Evolutionary conservation across 1,284 basidiomycete genomes (phyloP).

Genomic region (Inonotus hispidus): DNA sequence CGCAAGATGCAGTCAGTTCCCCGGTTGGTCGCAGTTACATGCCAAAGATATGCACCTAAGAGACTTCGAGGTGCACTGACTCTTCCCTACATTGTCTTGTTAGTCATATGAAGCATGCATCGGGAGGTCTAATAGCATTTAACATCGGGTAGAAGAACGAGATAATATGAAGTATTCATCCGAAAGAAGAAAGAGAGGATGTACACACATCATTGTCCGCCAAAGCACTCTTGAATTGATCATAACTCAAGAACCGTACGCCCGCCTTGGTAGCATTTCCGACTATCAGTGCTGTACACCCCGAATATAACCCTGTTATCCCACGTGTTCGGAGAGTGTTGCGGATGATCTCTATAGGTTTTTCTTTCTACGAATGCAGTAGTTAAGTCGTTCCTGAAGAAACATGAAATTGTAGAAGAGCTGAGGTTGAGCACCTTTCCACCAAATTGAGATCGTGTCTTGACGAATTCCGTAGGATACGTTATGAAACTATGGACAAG

Average conservation of each 20-base stretch:
- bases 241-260: conserved; percentile 93
- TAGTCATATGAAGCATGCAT: not conserved
- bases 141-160: too few relatives aligned
- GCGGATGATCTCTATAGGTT: conserved; percentile 63
- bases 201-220: conserved; percentile 72
- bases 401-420: not conserved
- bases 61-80: conserved; percentile 81
- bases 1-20: not conserved
- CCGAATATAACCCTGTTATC: conserved; percentile 76
- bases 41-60: conserved; percentile 48
- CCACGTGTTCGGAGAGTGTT: conserved; percentile 72
- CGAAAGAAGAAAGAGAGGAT: not conserved
- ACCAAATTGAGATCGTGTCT: conserved; percentile 78
- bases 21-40: conserved; percentile 6
- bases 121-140: too few relatives aligned
- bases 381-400: conserved; percentile 4
- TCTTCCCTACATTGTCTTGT: conserved; percentile 63
- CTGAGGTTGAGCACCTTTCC: conserved; percentile 49
- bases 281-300: conserved; percentile 81
- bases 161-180: not conserved
- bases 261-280: conserved; percentile 91
- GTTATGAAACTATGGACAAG: conserved; percentile 57
- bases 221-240: conserved; percentile 84
- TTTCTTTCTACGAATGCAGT: conserved; percentile 45
- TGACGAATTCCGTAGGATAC: conserved; percentile 93